phyloP scores from a whole-genome alignment of 108 stramenopile genomes.

The Conticribra weissflogii region DNA sequence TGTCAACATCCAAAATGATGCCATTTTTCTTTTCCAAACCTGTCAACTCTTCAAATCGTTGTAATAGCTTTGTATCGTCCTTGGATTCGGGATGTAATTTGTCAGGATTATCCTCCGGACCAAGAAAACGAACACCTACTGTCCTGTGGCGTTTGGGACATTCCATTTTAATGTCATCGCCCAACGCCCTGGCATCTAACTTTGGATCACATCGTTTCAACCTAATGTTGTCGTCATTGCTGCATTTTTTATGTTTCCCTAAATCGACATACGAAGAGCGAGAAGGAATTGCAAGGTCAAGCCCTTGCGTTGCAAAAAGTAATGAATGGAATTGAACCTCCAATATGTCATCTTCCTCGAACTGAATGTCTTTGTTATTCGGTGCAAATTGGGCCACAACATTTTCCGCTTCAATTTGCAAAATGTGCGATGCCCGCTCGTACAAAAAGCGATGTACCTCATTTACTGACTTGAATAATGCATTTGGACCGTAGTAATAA shows the following conservation, averaged over 20 bases:
- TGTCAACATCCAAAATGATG: conserved; percentile 1
- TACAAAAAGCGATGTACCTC: conserved; percentile 24
- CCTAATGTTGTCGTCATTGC: neutral
- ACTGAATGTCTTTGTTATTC: neutral
- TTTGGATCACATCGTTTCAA: conserved; percentile 25
- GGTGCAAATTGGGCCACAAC: too few species aligned
- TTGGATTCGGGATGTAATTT: neutral
- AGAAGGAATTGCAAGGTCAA: conserved; percentile 66
- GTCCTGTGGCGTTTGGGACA: conserved; percentile 21
- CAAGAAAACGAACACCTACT: conserved; percentile 8
- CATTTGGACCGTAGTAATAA: conserved; percentile 44
- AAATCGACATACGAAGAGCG: conserved; percentile 14
- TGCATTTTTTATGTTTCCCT: conserved; percentile 19
- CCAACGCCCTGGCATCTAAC: conserved; percentile 2
- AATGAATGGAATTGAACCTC: conserved; percentile 33
- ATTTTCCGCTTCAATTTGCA: conserved; percentile 3
- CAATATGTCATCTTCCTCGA: neutral
- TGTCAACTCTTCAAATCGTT: too few species aligned
- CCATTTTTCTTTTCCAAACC: conserved; percentile 9
- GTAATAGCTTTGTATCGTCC: too few species aligned
- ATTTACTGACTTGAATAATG: conserved; percentile 29
- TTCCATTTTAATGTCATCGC: conserved; percentile 12
- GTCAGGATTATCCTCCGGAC: neutral
- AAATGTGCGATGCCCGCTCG: conserved; percentile 20
- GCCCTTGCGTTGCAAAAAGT: conserved; percentile 66